Evolutionary conservation across 2,329 filamentous ascomycete species (phyloP).

Genomic region (Aspergillus neoniger): DNA sequence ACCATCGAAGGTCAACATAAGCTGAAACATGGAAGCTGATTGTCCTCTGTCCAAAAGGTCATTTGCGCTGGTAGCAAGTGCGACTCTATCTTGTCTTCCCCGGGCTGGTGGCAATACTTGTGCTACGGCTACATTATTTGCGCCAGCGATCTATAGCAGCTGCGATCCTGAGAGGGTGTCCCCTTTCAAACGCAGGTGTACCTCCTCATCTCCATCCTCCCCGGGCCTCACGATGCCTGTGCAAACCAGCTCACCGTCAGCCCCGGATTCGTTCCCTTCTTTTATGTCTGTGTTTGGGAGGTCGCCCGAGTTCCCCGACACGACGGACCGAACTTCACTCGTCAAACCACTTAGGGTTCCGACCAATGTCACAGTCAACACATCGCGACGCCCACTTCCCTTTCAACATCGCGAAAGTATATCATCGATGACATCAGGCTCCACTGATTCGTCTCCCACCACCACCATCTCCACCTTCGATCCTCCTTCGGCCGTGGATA

Average conservation of each 20-base stretch:
- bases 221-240: constrained; percentile 39
- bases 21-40: constrained; percentile 33
- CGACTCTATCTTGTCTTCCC: constrained; percentile 28
- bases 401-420: constrained; percentile 47
- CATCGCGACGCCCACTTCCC: constrained; percentile 28
- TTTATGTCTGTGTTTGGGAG: constrained; percentile 56
- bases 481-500: constrained; percentile 84
- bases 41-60: constrained; percentile 35
- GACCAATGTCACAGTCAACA: constrained; percentile 31
- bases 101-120: constrained; percentile 32
- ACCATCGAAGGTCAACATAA: constrained; percentile 13
- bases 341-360: constrained; percentile 31
- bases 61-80: constrained; percentile 47
- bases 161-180: constrained; percentile 31
- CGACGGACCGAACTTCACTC: constrained; percentile 30
- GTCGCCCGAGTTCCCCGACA: constrained; percentile 26
- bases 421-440: constrained; percentile 64
- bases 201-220: constrained; percentile 21
- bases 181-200: constrained; percentile 34
- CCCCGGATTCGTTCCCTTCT: constrained; percentile 52
- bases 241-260: constrained; percentile 43
- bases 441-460: constrained; percentile 90
- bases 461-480: constrained; percentile 92
- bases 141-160: constrained; percentile 27
- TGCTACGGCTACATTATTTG: constrained; percentile 21